A percentile compares a stretch with the other conserved stretches of the same genome.
phyloP scores from a whole-genome alignment of 2,329 filamentous ascomycete genomes.

The Rutstroemia sp. region DNA sequence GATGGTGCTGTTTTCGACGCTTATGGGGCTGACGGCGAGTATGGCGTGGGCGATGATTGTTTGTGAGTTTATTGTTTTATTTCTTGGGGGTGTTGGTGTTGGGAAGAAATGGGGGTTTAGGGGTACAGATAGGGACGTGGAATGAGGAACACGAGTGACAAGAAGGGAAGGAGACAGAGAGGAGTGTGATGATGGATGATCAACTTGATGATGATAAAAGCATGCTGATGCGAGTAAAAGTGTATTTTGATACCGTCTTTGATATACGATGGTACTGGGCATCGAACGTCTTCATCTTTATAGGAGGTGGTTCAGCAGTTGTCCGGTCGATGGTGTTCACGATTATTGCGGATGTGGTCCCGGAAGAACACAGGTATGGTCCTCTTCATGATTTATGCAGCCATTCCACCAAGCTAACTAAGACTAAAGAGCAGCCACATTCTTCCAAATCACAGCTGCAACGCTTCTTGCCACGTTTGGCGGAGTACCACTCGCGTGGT shows the following conservation, averaged over 20 bases:
- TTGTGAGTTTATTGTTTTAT: background rate
- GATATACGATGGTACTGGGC: constrained; percentile 27
- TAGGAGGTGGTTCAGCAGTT: constrained; percentile 31
- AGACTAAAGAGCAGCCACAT: constrained; percentile 27
- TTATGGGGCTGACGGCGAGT: constrained; percentile 8
- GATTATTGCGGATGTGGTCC: constrained; percentile 31
- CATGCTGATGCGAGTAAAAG: background rate
- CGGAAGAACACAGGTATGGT: constrained; percentile 25
- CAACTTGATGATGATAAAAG: background rate
- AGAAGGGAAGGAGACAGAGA: background rate
- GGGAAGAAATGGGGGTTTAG: background rate
- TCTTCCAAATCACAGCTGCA: constrained; percentile 22
- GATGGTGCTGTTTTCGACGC: constrained; percentile 6
- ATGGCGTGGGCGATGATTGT: constrained; percentile 11
- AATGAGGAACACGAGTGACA: background rate
- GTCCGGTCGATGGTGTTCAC: constrained; percentile 25
- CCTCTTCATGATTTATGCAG: background rate
- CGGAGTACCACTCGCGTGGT: constrained; percentile 29
- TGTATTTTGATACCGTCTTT: constrained; percentile 7
- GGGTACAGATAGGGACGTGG: background rate
- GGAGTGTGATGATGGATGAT: background rate
- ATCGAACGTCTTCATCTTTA: constrained; percentile 21
- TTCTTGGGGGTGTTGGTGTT: background rate
- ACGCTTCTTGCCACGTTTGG: constrained; percentile 28
- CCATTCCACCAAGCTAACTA: background rate